Conservation (phyloP, 2,329 filamentous ascomycete genomes). For the Cladosporium phlei region DNA sequence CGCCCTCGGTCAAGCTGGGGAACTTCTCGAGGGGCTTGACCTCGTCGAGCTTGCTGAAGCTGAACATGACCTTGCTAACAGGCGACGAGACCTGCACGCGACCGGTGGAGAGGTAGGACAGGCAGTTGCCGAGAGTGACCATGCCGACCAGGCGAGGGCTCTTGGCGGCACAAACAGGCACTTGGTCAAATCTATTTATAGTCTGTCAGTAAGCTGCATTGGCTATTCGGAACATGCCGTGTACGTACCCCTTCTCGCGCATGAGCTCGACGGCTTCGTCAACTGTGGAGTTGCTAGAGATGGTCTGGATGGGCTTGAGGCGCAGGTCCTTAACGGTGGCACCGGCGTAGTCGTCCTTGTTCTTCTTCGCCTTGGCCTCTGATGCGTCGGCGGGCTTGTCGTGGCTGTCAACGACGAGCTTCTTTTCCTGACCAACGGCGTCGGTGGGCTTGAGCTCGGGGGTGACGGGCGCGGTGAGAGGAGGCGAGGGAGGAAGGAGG, state of each 20-base stretch:
- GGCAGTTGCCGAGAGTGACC: slow-evolving; percentile 88
- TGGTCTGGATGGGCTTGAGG: slow-evolving; percentile 87
- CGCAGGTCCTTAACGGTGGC: slow-evolving; percentile 79
- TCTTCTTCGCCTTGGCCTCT: slow-evolving; percentile 12
- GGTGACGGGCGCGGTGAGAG: slow-evolving; percentile 35
- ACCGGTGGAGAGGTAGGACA: slow-evolving; percentile 82
- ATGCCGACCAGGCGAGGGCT: slow-evolving; percentile 73
- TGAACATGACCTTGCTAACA: slow-evolving; percentile 91
- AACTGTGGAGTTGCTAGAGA: slow-evolving; percentile 66
- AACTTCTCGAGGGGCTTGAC: slow-evolving; percentile 82
- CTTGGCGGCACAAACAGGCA: slow-evolving; percentile 73
- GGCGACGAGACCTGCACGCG: slow-evolving; percentile 68
- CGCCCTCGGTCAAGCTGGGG: slow-evolving; percentile 43
- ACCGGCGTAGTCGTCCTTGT: slow-evolving; percentile 64
- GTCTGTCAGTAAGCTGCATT: too few species aligned
- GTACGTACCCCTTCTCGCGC: slow-evolving; percentile 94
- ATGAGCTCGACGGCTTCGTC: slow-evolving; percentile 92
- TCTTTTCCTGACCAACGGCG: slow-evolving; percentile 22
- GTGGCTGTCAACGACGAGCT: slow-evolving; percentile 16
- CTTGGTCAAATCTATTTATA: slow-evolving; percentile 96
- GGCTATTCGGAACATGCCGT: too few species aligned
- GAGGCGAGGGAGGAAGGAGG: slow-evolving; percentile 64
- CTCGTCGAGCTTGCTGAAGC: slow-evolving; percentile 82
- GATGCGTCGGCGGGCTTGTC: not conserved
- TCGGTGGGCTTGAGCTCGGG: slow-evolving; percentile 30